These are phyloP conservation scores for Corynespora cassiicola DNA, from an alignment of 2,329 filamentous ascomycete species.

Conservation along the genomic window DNA sequence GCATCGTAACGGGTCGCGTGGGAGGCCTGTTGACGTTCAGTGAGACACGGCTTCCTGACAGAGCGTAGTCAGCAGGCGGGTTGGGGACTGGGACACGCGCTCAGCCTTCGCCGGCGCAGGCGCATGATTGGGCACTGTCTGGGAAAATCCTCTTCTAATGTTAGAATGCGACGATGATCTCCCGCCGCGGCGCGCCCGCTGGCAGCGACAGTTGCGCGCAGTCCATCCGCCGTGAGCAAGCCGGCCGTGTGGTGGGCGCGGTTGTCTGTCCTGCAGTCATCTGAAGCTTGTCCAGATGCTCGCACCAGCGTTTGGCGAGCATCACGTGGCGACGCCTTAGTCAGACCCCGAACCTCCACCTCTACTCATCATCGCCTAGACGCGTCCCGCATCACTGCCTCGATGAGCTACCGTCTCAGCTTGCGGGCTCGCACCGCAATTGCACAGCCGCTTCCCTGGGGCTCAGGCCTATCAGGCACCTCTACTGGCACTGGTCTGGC, in stretches of 20 bases:
- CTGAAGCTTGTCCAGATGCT: background rate
- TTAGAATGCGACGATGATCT: slow-evolving; percentile 7
- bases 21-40: slow-evolving; percentile 12
- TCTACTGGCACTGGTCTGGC: background rate
- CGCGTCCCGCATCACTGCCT: background rate
- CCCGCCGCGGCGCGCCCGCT: slow-evolving; percentile 1
- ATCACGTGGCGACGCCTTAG: background rate
- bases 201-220: too few relatives aligned
- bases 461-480: slow-evolving; percentile 11
- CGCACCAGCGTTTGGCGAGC: background rate
- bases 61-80: slow-evolving; percentile 11
- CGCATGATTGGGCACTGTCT: background rate
- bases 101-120: slow-evolving; percentile 6
- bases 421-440: slow-evolving; percentile 3
- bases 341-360: background rate
- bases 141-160: slow-evolving; percentile 6
- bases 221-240: too few relatives aligned
- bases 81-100: too few relatives aligned
- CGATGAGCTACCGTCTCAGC: slow-evolving; percentile 3
- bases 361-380: too few relatives aligned
- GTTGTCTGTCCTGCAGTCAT: too few relatives aligned
- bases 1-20: slow-evolving; percentile 3
- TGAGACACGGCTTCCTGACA: slow-evolving; percentile 13
- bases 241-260: too few relatives aligned
- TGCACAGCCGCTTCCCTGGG: slow-evolving; percentile 6